phyloP scores from a whole-genome alignment of 73 alveolate species.

The Paraurostyla sp. region DNA sequence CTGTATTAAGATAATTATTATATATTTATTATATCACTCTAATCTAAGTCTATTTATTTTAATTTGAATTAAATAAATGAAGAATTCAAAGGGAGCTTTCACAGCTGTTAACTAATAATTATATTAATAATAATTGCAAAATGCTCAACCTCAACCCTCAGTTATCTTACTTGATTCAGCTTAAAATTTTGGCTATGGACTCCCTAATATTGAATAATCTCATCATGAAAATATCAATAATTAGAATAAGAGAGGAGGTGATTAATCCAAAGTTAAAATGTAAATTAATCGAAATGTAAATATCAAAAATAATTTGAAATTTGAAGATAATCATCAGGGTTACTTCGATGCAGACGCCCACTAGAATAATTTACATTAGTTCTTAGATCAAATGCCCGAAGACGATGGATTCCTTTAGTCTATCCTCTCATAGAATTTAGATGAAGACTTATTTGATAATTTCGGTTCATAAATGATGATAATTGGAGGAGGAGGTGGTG shows the following conservation, averaged over 20 bases:
- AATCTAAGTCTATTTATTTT: neutral
- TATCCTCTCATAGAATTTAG: neutral
- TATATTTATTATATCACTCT: no score
- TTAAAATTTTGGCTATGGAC: neutral
- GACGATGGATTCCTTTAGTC: conserved; percentile 17
- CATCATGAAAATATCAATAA: neutral
- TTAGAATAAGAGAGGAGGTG: no score
- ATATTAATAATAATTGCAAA: no score
- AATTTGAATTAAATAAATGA: conserved; percentile 42
- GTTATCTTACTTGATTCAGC: neutral
- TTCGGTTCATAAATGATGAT: neutral
- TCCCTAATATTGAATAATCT: neutral
- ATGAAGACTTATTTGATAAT: neutral
- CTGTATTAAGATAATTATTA: neutral
- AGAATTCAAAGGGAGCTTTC: conserved; percentile 38
- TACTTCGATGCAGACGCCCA: no score
- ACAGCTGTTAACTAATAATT: neutral
- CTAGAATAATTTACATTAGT: no score
- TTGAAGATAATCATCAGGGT: no score
- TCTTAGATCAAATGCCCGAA: neutral
- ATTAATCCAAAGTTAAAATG: neutral
- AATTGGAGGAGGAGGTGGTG: neutral
- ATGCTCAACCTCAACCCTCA: neutral
- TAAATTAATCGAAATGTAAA: no score
- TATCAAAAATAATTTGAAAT: no score